phyloP scores from a whole-genome alignment of 768 basidiomycete genomes.

The Xerocomus spinulosus region DNA sequence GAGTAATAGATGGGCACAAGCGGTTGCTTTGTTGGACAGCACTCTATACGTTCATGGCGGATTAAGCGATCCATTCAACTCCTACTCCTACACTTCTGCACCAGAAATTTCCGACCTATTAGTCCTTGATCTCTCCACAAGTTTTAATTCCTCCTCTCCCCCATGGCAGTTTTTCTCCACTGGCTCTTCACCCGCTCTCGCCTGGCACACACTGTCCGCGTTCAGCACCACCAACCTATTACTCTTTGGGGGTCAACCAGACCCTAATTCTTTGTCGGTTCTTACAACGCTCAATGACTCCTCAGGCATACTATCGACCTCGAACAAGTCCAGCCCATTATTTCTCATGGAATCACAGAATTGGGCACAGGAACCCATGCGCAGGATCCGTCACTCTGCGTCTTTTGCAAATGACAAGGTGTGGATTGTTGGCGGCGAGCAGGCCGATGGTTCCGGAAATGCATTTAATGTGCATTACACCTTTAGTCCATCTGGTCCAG shows the following conservation, averaged over 20 bases:
- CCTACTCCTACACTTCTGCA: slow-evolving; percentile 69
- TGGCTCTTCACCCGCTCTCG: slow-evolving; percentile 52
- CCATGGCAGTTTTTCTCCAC: slow-evolving; percentile 63
- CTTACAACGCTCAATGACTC: slow-evolving; percentile 58
- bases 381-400: slow-evolving; percentile 74
- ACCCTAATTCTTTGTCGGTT: slow-evolving; percentile 49
- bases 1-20: slow-evolving; percentile 78
- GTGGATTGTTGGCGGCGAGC: slow-evolving; percentile 76
- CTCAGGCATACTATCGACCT: slow-evolving; percentile 49
- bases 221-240: slow-evolving; percentile 51
- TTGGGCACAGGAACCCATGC: slow-evolving; percentile 65
- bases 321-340: slow-evolving; percentile 32
- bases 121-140: slow-evolving; percentile 54
- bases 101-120: slow-evolving; percentile 70
- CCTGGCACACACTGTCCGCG: slow-evolving; percentile 78
- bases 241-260: slow-evolving; percentile 75
- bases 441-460: slow-evolving; percentile 69
- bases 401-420: slow-evolving; percentile 49
- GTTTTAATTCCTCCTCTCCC: slow-evolving; percentile 58
- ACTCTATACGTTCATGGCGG: slow-evolving; percentile 76
- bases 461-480: slow-evolving; percentile 61
- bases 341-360: slow-evolving; percentile 46
- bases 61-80: slow-evolving; percentile 65
- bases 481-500: slow-evolving; percentile 46
- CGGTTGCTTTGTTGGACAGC: slow-evolving; percentile 52